A percentile compares a stretch with the other conserved stretches of the same genome.
Evolutionary conservation across 768 basidiomycete genomes (phyloP).

Genomic region (Pisolithus sp.): DNA sequence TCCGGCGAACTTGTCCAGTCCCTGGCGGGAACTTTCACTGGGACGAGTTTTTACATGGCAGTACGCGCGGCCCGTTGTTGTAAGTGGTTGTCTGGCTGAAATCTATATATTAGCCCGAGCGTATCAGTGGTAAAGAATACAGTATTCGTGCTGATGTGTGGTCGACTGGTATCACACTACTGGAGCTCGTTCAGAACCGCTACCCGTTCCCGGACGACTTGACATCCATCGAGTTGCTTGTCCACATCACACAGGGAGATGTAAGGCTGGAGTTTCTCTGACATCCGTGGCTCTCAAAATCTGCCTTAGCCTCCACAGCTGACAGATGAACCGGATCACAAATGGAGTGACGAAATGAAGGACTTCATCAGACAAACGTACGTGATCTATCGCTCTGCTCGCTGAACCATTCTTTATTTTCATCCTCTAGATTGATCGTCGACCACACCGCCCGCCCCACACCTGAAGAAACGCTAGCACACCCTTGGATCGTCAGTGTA

Average conservation of each 20-base stretch:
- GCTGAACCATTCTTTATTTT: constrained; percentile 1
- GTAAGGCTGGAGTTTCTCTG: constrained; percentile 31
- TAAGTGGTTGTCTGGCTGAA: constrained; percentile 1
- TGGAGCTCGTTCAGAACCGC: constrained; percentile 89
- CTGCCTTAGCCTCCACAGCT: constrained; percentile 67
- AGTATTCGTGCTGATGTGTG: constrained; percentile 96
- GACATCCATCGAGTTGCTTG: constrained; percentile 89
- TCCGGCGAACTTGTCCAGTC: constrained; percentile 92
- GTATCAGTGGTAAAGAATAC: constrained; percentile 87
- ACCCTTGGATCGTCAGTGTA: constrained; percentile 73
- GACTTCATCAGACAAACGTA: constrained; percentile 85
- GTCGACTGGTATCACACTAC: constrained; percentile 91
- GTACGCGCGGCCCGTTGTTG: constrained; percentile 45
- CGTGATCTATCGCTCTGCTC: constrained; percentile 3
- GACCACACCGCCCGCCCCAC: constrained; percentile 65
- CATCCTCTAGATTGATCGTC: constrained; percentile 55
- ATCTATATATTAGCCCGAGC: constrained; percentile 63
- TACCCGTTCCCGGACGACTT: constrained; percentile 94
- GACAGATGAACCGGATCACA: constrained; percentile 59
- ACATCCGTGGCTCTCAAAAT: constrained; percentile 12
- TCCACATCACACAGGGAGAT: constrained; percentile 80
- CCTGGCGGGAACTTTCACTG: constrained; percentile 92
- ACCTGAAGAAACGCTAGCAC: constrained; percentile 75
- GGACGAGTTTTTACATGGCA: constrained; percentile 98
- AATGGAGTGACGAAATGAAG: constrained; percentile 83